A percentile compares a stretch with the other conserved stretches of the same genome.
Conservation (phyloP, 805 yeast species). For the Myxozyma lipomycoides region DNA sequence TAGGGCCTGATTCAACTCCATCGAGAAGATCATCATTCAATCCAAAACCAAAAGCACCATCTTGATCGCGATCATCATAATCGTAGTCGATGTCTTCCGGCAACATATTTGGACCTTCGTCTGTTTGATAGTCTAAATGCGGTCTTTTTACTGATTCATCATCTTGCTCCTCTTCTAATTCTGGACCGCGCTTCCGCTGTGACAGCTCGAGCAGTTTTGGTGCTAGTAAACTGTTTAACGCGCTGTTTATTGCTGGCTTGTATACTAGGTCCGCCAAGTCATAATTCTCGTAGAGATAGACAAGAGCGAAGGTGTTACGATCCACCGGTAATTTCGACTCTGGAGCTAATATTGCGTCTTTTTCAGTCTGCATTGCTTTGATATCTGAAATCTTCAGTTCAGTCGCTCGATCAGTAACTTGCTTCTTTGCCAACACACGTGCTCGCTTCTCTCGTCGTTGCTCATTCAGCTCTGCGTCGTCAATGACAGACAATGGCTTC, state of each 20-base stretch:
- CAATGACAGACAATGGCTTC: slow-evolving; percentile 1
- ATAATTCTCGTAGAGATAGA: slow-evolving; percentile 7
- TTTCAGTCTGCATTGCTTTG: slow-evolving; percentile 35
- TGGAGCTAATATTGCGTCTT: slow-evolving; percentile 28
- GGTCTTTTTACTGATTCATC: slow-evolving; percentile 3
- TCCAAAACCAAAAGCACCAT: background rate
- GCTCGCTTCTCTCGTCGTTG: slow-evolving; percentile 19
- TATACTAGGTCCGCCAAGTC: slow-evolving; percentile 12
- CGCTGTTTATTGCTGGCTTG: slow-evolving; percentile 14
- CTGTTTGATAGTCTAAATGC: slow-evolving; percentile 10
- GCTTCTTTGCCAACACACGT: slow-evolving; percentile 38
- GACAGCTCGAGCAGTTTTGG: background rate
- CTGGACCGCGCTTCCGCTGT: slow-evolving; percentile 24
- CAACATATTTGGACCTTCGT: slow-evolving; percentile 4
- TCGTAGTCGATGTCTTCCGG: slow-evolving; percentile 10
- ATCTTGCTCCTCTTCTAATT: slow-evolving; percentile 5
- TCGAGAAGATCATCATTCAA: slow-evolving; percentile 7
- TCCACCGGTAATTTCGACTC: slow-evolving; percentile 23
- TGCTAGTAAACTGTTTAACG: slow-evolving; percentile 8
- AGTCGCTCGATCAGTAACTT: slow-evolving; percentile 45
- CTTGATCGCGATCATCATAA: slow-evolving; percentile 1
- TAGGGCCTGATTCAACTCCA: background rate
- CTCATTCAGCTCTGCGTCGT: background rate
- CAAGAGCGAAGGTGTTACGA: slow-evolving; percentile 15
- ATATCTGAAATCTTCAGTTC: slow-evolving; percentile 45